A percentile compares a stretch with the other conserved stretches of the same genome.
Conservation (phyloP, 2,329 filamentous ascomycete genomes). For the Leptographium lundbergii region DNA sequence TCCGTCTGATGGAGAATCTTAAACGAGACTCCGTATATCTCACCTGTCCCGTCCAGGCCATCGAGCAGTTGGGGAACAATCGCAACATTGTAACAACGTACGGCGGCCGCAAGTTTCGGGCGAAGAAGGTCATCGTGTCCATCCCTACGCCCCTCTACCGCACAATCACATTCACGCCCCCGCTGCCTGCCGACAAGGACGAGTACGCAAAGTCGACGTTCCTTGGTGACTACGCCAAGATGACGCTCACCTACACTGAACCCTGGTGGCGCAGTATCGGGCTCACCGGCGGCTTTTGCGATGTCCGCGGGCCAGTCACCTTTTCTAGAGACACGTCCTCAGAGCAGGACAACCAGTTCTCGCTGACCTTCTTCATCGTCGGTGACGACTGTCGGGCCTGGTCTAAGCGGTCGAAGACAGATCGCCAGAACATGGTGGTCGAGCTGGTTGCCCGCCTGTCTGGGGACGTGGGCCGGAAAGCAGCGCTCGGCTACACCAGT, state of each 20-base stretch:
- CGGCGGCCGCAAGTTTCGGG: slow-evolving; percentile 18
- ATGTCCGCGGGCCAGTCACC: not conserved
- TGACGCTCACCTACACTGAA: slow-evolving; percentile 26
- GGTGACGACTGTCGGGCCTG: not conserved
- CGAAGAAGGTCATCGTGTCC: slow-evolving; percentile 33
- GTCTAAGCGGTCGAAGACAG: not conserved
- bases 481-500: not conserved
- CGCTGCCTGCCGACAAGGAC: slow-evolving; percentile 28
- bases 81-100: slow-evolving; percentile 14
- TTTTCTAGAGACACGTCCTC: not conserved
- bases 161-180: slow-evolving; percentile 32
- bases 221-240: slow-evolving; percentile 38
- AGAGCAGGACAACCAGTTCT: not conserved
- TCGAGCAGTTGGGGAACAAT: slow-evolving; percentile 4
- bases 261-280: slow-evolving; percentile 25
- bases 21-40: not conserved
- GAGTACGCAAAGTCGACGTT: slow-evolving; percentile 20
- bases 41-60: not conserved
- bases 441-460: not conserved
- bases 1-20: not conserved
- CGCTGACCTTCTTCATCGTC: not conserved
- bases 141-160: slow-evolving; percentile 32
- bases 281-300: not conserved
- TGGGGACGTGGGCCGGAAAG: not conserved
- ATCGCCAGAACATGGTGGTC: not conserved